These are phyloP conservation scores for Penicillium palitans DNA, from an alignment of 2,329 filamentous ascomycete genomes.

Conservation along the genomic window DNA sequence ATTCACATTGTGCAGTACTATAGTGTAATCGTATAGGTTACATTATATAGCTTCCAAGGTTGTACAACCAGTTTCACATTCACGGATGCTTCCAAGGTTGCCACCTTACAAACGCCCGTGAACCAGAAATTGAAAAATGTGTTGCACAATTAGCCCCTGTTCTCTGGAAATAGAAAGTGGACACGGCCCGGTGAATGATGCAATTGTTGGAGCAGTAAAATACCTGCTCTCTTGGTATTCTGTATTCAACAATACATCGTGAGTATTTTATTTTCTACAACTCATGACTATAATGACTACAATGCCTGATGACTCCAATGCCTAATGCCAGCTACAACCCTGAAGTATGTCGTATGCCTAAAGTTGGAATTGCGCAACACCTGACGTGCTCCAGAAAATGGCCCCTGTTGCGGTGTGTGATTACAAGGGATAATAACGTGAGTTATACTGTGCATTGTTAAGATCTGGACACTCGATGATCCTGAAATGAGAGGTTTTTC, in stretches of 20 bases:
- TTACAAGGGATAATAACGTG: slow-evolving; percentile 6
- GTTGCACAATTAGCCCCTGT: background rate
- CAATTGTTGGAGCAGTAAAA: slow-evolving; percentile 7
- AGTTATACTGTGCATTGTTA: background rate
- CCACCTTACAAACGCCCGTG: background rate
- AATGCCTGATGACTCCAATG: background rate
- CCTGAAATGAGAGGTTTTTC: slow-evolving; percentile 19
- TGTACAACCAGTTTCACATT: too few relatives aligned
- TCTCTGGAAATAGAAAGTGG: slow-evolving; percentile 11
- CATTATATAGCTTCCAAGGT: background rate
- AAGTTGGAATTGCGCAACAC: background rate
- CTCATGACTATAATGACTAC: too few relatives aligned
- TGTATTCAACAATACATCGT: background rate
- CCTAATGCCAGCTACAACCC: background rate
- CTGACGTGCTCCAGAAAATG: background rate
- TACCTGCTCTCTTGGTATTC: background rate
- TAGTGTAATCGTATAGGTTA: background rate
- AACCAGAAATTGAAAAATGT: background rate
- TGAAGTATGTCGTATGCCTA: background rate
- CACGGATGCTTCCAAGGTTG: background rate
- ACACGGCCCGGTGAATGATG: slow-evolving; percentile 11
- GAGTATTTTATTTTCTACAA: background rate
- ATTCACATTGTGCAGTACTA: background rate
- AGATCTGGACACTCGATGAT: slow-evolving; percentile 17
- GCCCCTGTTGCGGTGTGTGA: slow-evolving; percentile 6